phyloP scores from a whole-genome alignment of 73 alveolate genomes.

The Uronychia setigera region DNA sequence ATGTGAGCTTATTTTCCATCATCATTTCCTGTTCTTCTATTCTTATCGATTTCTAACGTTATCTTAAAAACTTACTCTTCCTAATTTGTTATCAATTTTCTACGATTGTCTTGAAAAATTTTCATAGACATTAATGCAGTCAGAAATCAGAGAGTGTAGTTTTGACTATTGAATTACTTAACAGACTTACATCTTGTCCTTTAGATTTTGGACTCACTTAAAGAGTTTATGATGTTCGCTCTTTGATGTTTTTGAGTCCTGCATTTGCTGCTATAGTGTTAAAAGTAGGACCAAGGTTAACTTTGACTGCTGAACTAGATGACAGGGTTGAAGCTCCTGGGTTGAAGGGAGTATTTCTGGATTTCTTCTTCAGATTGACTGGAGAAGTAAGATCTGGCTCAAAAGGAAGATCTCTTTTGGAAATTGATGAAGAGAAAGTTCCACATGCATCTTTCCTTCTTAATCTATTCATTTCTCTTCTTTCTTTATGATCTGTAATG shows the following conservation, averaged over 20 bases:
- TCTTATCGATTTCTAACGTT: not conserved
- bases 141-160: not conserved
- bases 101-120: not conserved
- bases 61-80: not conserved
- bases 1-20: not conserved
- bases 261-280: not conserved
- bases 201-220: not conserved
- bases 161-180: not conserved
- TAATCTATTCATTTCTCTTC: not conserved
- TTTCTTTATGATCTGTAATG: not conserved
- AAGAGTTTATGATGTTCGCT: not conserved
- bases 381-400: not conserved
- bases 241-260: not conserved
- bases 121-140: not conserved
- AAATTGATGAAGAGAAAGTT: not conserved
- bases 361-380: not conserved
- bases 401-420: not conserved
- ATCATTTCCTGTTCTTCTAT: not conserved
- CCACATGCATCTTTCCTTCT: not conserved
- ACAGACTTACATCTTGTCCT: not conserved
- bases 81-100: not conserved
- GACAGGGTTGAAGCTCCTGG: not conserved
- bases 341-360: not conserved
- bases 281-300: not conserved
- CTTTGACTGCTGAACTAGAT: too few species aligned